A percentile compares a stretch with the other conserved stretches of the same genome.
These are phyloP conservation scores for Uromyces viciae-fabae DNA, from an alignment of 1,284 basidiomycete genomes.

Conservation along the genomic window DNA sequence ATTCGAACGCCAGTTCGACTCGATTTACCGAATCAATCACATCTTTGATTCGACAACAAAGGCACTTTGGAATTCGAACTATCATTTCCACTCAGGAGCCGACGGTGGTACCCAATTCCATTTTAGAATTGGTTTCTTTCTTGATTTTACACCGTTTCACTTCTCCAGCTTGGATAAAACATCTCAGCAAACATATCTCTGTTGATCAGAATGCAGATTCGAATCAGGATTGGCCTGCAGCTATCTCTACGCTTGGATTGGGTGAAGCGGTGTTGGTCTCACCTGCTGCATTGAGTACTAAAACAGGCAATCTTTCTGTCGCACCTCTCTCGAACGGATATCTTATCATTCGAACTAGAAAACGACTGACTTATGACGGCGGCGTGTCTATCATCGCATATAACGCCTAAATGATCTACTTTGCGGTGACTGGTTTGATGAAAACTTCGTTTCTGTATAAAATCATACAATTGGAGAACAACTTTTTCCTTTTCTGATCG, in stretches of 20 bases:
- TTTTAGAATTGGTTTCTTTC: conserved; percentile 24
- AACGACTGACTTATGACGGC: conserved; percentile 33
- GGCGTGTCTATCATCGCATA: conserved; percentile 26
- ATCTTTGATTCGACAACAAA: conserved; percentile 41
- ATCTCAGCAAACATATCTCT: conserved; percentile 33
- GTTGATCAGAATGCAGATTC: background rate
- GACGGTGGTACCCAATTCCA: conserved; percentile 31
- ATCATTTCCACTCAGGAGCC: conserved; percentile 43
- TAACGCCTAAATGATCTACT: background rate
- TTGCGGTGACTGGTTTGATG: no score
- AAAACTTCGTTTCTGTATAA: no score
- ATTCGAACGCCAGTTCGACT: background rate
- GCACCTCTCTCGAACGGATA: conserved; percentile 25
- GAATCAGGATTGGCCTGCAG: background rate
- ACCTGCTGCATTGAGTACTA: conserved; percentile 19
- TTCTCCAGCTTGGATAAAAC: conserved; percentile 32
- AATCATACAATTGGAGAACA: no score
- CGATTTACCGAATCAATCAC: conserved; percentile 25
- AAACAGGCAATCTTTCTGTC: background rate
- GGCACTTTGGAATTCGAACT: conserved; percentile 43
- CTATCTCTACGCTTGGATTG: background rate
- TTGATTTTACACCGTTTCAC: conserved; percentile 33
- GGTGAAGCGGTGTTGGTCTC: conserved; percentile 32
- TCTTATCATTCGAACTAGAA: conserved; percentile 28
- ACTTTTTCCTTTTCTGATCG: no score